Conservation (phyloP, 441 rosid species). For the Populus tomentosa region DNA sequence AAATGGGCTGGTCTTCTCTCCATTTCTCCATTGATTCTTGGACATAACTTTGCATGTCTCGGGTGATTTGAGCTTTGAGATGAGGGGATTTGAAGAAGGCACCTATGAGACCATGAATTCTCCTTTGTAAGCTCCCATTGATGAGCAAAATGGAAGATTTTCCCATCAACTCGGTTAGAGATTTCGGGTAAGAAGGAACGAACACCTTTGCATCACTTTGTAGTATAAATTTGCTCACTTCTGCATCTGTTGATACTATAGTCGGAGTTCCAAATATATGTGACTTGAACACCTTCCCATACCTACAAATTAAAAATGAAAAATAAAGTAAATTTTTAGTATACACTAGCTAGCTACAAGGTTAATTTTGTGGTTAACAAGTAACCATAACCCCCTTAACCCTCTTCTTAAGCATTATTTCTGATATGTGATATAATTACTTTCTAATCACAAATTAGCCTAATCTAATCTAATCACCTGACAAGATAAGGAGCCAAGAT, state of each 20-base stretch:
- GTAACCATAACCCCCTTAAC: neutral
- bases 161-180: slow-evolving; percentile 92
- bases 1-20: slow-evolving; percentile 56
- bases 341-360: neutral
- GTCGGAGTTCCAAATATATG: slow-evolving; percentile 86
- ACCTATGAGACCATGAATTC: slow-evolving; percentile 85
- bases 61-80: slow-evolving; percentile 83
- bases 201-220: slow-evolving; percentile 80
- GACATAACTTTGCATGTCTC: slow-evolving; percentile 72
- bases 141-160: slow-evolving; percentile 82
- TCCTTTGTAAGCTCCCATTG: slow-evolving; percentile 80
- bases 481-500: neutral
- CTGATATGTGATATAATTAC: neutral
- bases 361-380: neutral
- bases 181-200: slow-evolving; percentile 90
- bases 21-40: slow-evolving; percentile 70
- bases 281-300: slow-evolving; percentile 94
- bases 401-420: neutral
- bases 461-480: neutral
- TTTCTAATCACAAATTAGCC: neutral
- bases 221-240: slow-evolving; percentile 72
- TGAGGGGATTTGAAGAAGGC: slow-evolving; percentile 79
- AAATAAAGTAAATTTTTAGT: neutral
- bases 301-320: slow-evolving; percentile 31
- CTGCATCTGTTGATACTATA: slow-evolving; percentile 90